Percentiles rank a stretch among this genome's conserved stretches.
phyloP scores from a whole-genome alignment of 306 rosid genomes.

The Delonix regia region DNA sequence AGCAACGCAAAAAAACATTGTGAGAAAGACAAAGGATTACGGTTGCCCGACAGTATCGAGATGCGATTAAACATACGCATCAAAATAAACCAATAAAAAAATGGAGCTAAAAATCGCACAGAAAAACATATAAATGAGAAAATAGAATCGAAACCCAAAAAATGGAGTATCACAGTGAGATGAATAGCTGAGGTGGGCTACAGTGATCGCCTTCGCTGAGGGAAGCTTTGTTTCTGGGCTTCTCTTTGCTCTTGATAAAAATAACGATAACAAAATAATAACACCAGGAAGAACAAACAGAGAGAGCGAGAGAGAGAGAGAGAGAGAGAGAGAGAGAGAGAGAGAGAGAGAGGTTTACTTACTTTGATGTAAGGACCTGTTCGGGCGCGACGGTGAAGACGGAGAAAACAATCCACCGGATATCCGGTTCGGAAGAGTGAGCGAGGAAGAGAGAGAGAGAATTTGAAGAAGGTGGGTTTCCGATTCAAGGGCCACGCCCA shows the following conservation, averaged over 20 bases:
- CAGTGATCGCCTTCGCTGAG: too few relatives aligned
- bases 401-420: not conserved
- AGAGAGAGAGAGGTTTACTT: not conserved
- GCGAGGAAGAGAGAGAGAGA: not conserved
- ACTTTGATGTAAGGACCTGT: not conserved
- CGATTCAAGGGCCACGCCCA: not conserved
- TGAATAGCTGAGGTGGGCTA: too few relatives aligned
- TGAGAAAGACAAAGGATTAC: not conserved
- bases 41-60: not conserved
- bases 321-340: too few relatives aligned
- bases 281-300: not conserved
- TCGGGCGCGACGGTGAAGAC: not conserved
- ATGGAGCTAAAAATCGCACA: too few relatives aligned
- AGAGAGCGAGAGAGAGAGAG: too few relatives aligned
- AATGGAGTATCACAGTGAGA: too few relatives aligned
- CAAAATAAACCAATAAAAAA: too few relatives aligned
- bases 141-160: too few relatives aligned
- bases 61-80: not conserved
- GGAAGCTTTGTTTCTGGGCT: too few relatives aligned
- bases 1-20: not conserved
- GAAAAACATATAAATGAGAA: too few relatives aligned
- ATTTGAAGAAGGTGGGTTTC: not conserved
- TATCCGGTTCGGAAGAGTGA: not conserved
- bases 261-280: too few relatives aligned
- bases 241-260: too few relatives aligned